phyloP scores from a whole-genome alignment of 2,329 filamentous ascomycete genomes.

The Pseudogymnoascus sp. region DNA sequence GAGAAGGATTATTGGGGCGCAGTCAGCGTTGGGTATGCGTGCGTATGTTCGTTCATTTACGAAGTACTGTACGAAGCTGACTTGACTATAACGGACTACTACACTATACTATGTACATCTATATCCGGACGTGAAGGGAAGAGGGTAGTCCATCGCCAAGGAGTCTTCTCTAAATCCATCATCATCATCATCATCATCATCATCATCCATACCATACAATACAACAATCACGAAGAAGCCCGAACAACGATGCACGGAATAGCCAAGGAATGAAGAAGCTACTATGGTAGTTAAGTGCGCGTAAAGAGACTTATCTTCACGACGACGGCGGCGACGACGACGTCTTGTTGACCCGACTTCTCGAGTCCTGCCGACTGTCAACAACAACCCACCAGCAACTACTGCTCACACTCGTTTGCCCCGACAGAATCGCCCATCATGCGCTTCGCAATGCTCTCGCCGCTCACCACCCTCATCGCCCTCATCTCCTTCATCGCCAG shows the following conservation, averaged over 20 bases:
- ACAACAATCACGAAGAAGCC: neutral
- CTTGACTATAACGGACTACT: too few relatives aligned
- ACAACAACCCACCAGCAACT: neutral
- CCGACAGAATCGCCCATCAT: slow-evolving; percentile 9
- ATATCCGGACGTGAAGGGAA: too few relatives aligned
- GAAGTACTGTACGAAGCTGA: too few relatives aligned
- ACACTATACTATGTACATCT: too few relatives aligned
- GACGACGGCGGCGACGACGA: neutral
- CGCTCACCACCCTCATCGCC: slow-evolving; percentile 8
- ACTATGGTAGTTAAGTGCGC: neutral
- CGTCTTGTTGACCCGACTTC: neutral
- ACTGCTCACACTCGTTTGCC: neutral
- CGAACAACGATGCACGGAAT: neutral
- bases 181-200: neutral
- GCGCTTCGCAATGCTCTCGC: slow-evolving; percentile 3
- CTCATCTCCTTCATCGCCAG: slow-evolving; percentile 4
- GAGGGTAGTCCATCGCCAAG: too few relatives aligned
- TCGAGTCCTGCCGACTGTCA: neutral
- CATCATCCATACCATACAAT: neutral
- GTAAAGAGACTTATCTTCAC: neutral
- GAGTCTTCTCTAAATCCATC: neutral
- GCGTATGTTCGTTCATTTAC: too few relatives aligned
- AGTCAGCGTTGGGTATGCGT: too few relatives aligned
- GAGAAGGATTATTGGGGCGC: too few relatives aligned
- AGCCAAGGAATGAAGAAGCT: neutral